Percentiles rank a stretch among this genome's conserved stretches.
These are phyloP conservation scores for Reutealis trisperma DNA, from an alignment of 345 rosid genomes.

Conservation along the genomic window DNA sequence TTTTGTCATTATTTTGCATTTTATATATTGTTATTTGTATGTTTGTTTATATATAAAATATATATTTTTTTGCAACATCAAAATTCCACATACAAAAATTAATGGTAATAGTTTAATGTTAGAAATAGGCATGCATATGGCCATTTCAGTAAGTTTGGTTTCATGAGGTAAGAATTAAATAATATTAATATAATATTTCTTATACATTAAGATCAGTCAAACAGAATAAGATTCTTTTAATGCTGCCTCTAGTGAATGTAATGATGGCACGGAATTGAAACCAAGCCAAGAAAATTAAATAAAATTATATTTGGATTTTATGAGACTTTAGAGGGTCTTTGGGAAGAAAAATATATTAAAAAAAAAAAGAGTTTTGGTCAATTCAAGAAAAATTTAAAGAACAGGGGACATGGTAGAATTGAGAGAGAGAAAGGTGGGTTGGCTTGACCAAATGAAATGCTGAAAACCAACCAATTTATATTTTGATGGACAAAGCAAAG, in stretches of 20 bases:
- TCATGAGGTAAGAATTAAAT: neutral
- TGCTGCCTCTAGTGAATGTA: constrained; percentile 23
- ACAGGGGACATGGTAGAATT: constrained; percentile 1
- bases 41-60: too few species aligned
- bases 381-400: constrained; percentile 17
- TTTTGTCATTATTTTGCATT: too few species aligned
- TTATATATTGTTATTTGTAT: too few species aligned
- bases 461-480: constrained; percentile 14
- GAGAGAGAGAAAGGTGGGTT: neutral
- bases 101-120: too few species aligned
- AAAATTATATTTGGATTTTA: too few species aligned
- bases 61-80: too few species aligned
- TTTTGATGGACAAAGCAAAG: constrained; percentile 22
- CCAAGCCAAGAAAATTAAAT: constrained; percentile 9
- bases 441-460: constrained; percentile 26
- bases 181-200: neutral
- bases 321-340: neutral
- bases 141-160: neutral
- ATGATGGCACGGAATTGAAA: constrained; percentile 29
- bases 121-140: neutral
- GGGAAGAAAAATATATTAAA: neutral
- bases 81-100: too few species aligned
- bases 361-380: constrained; percentile 19
- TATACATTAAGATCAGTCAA: neutral
- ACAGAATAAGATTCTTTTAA: constrained; percentile 36